Evolutionary conservation across 1,284 basidiomycete genomes (phyloP).

Genomic region (Irpex sp.): DNA sequence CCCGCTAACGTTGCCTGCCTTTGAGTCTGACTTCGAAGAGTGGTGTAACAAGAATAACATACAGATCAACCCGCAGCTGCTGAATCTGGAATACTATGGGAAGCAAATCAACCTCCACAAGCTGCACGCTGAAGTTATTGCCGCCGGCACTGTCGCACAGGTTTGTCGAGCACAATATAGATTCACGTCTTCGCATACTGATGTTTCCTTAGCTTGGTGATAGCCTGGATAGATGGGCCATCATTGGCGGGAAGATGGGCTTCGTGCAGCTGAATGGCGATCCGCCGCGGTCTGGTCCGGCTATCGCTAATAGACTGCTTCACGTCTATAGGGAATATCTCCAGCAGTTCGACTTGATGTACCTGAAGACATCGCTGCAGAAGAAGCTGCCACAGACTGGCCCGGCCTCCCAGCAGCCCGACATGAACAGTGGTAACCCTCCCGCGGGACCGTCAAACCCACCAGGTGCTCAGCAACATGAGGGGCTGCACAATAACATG

Average conservation of each 20-base stretch:
- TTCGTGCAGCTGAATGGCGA: conserved; percentile 58
- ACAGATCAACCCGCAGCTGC: conserved; percentile 31
- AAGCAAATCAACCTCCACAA: conserved; percentile 49
- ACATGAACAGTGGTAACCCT: not conserved
- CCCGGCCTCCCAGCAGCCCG: not conserved
- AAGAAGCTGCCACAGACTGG: conserved; percentile 2
- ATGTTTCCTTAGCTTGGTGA: not conserved
- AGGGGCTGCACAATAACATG: not conserved
- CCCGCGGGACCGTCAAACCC: not conserved
- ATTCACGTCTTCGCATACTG: not conserved
- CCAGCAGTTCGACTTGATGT: conserved; percentile 49
- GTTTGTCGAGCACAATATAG: not conserved
- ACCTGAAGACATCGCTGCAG: conserved; percentile 28
- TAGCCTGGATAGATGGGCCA: conserved; percentile 47
- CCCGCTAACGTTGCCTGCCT: conserved; percentile 4
- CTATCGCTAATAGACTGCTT: conserved; percentile 50
- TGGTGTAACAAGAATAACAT: conserved; percentile 33
- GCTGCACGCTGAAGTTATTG: conserved; percentile 50
- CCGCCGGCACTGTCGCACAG: conserved; percentile 1
- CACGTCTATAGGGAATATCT: conserved; percentile 58
- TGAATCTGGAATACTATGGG: conserved; percentile 40
- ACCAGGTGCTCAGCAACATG: not conserved
- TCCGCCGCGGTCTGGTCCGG: conserved; percentile 54
- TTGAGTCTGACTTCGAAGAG: conserved; percentile 3
- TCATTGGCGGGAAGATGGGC: conserved; percentile 59